phyloP scores from a whole-genome alignment of 225 moss, liverwort and hornwort genomes.

The Sphagnum contortum region DNA sequence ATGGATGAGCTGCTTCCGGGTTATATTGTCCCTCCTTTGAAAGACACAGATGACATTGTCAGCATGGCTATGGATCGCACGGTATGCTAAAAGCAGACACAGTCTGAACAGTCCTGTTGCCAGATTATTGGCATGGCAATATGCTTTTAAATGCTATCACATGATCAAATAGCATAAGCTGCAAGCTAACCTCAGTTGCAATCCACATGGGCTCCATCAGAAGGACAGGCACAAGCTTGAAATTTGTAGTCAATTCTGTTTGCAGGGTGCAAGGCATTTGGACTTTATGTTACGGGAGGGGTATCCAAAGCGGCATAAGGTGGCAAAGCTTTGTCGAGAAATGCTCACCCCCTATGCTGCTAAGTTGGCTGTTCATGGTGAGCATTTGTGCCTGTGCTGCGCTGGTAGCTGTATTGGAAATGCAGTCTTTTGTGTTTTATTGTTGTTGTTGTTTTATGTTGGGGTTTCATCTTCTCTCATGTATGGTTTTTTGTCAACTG shows the following conservation, averaged over 20 bases:
- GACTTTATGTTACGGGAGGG: conserved; percentile 47
- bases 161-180: background rate
- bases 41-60: conserved; percentile 50
- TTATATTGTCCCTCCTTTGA: conserved; percentile 39
- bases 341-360: conserved; percentile 43
- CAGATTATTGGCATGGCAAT: background rate
- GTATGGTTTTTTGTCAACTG: no score
- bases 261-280: conserved; percentile 46
- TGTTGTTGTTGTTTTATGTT: no score
- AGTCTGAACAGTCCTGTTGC: background rate
- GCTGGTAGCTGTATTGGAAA: no score
- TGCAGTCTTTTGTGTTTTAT: no score
- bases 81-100: conserved; percentile 11
- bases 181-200: background rate
- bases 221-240: no score
- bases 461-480: no score
- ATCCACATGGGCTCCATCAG: no score
- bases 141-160: background rate
- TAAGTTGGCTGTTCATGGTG: conserved; percentile 44
- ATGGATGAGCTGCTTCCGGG: conserved; percentile 47
- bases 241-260: no score
- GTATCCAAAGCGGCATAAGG: conserved; percentile 40
- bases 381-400: background rate
- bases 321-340: conserved; percentile 44
- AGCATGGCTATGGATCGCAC: conserved; percentile 52